phyloP scores from a whole-genome alignment of 305 asterid species.

The Rubia occidens region DNA sequence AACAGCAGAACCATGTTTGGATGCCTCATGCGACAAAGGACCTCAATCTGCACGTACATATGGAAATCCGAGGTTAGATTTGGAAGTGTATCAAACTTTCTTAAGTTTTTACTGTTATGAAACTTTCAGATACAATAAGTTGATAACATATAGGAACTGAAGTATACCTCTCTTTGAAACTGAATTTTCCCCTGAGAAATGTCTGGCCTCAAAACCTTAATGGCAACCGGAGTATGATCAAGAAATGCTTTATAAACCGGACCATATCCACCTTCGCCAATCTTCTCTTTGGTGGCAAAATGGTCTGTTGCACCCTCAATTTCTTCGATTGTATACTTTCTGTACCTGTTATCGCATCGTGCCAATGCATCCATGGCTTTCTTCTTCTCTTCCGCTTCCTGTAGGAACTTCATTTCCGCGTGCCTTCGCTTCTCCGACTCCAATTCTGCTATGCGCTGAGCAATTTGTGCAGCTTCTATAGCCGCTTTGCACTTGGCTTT shows the following conservation, averaged over 20 bases:
- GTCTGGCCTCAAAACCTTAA: slow-evolving; percentile 36
- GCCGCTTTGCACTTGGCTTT: slow-evolving; percentile 58
- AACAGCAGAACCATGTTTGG: slow-evolving; percentile 83
- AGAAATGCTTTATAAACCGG: slow-evolving; percentile 33
- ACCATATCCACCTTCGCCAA: slow-evolving; percentile 51
- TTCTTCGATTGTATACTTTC: slow-evolving; percentile 32
- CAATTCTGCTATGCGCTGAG: slow-evolving; percentile 37
- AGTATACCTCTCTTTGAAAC: slow-evolving; percentile 67
- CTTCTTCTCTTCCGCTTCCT: slow-evolving; percentile 28
- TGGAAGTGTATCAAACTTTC: not conserved
- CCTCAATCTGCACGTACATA: slow-evolving; percentile 48
- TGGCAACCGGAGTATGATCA: slow-evolving; percentile 40
- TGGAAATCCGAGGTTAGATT: not conserved
- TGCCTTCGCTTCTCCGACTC: slow-evolving; percentile 24
- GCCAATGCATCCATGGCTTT: slow-evolving; percentile 24
- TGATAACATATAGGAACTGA: not conserved
- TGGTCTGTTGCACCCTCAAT: slow-evolving; percentile 32
- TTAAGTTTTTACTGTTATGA: no score
- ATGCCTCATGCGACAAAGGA: slow-evolving; percentile 71
- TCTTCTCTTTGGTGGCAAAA: slow-evolving; percentile 26
- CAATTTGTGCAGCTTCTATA: slow-evolving; percentile 52
- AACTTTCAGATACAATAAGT: no score
- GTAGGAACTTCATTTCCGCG: slow-evolving; percentile 24
- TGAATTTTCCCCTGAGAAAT: slow-evolving; percentile 55
- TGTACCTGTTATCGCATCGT: slow-evolving; percentile 16